Percentiles rank a stretch among this genome's conserved stretches.
Evolutionary conservation across 257 asterid genomes (phyloP).

Genomic region (Buddleja alternifolia): DNA sequence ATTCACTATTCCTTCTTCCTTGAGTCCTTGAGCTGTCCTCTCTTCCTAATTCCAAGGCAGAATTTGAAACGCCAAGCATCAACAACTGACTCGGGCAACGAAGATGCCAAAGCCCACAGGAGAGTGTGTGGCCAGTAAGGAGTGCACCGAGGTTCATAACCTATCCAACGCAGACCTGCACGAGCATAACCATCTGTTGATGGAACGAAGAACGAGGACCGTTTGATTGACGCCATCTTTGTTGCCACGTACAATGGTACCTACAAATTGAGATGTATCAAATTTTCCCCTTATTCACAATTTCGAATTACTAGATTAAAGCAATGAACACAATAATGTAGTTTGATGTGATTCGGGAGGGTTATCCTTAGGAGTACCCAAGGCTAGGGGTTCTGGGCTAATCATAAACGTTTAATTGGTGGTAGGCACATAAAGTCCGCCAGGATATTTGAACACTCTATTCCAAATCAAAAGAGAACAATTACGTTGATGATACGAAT

Average conservation of each 20-base stretch:
- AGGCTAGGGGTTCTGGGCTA: too few species aligned
- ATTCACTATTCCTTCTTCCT: constrained; percentile 65
- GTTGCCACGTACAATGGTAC: constrained; percentile 95
- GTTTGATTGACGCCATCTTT: constrained; percentile 90
- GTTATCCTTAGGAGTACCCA: too few species aligned
- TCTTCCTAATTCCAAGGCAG: constrained; percentile 74
- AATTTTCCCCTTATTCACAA: too few species aligned
- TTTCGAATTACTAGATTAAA: not conserved
- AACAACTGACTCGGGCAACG: constrained; percentile 61
- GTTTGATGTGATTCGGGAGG: too few species aligned
- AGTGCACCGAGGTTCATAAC: constrained; percentile 92
- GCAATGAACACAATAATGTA: not conserved
- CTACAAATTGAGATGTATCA: constrained; percentile 37
- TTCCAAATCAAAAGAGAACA: not conserved
- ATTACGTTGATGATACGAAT: not conserved
- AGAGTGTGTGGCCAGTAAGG: constrained; percentile 98
- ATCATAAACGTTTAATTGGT: too few species aligned
- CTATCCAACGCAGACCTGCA: constrained; percentile 80
- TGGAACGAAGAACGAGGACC: constrained; percentile 91
- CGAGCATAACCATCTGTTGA: constrained; percentile 87
- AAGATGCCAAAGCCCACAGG: constrained; percentile 64
- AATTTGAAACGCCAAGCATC: constrained; percentile 84
- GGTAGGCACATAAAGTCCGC: not conserved
- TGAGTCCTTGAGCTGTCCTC: constrained; percentile 80
- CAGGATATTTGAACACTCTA: too few species aligned